Conservation (phyloP, 1,284 basidiomycete genomes). For the Pseudomicrostroma phylloplanum region DNA sequence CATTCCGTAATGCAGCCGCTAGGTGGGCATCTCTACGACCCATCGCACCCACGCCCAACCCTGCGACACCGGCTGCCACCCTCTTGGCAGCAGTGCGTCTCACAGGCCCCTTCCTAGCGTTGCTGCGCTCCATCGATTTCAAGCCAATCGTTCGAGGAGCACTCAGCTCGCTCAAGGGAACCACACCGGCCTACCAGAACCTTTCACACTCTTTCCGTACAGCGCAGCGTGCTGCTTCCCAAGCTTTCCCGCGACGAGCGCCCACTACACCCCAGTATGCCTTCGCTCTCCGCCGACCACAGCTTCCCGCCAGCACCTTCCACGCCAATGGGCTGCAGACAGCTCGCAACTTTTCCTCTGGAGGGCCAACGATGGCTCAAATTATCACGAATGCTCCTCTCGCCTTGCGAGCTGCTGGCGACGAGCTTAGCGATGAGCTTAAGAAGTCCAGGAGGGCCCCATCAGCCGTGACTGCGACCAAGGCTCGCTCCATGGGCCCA, state of each 20-base stretch:
- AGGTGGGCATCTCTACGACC: too few relatives aligned
- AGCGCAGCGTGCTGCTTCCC: not conserved
- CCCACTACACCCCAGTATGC: not conserved
- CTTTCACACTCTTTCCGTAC: not conserved
- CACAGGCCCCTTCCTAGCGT: not conserved
- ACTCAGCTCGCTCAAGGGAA: not conserved
- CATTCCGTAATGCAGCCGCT: too few relatives aligned
- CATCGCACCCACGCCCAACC: too few relatives aligned
- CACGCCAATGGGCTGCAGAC: constrained; percentile 3
- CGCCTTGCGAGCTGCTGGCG: not conserved
- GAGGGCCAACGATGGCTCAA: not conserved
- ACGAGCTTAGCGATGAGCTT: not conserved
- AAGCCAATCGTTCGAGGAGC: not conserved
- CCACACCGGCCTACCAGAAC: not conserved
- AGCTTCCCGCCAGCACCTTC: not conserved
- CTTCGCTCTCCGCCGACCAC: not conserved
- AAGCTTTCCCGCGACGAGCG: not conserved
- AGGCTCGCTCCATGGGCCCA: not conserved
- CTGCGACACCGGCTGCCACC: too few relatives aligned
- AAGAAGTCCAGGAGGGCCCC: too few relatives aligned
- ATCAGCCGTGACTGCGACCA: not conserved
- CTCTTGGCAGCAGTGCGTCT: too few relatives aligned
- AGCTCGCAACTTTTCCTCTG: not conserved
- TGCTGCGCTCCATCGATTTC: constrained; percentile 3
- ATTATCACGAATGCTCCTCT: constrained; percentile 1